These are phyloP conservation scores for Terana coerulea DNA, from an alignment of 768 basidiomycete genomes.

Conservation along the genomic window DNA sequence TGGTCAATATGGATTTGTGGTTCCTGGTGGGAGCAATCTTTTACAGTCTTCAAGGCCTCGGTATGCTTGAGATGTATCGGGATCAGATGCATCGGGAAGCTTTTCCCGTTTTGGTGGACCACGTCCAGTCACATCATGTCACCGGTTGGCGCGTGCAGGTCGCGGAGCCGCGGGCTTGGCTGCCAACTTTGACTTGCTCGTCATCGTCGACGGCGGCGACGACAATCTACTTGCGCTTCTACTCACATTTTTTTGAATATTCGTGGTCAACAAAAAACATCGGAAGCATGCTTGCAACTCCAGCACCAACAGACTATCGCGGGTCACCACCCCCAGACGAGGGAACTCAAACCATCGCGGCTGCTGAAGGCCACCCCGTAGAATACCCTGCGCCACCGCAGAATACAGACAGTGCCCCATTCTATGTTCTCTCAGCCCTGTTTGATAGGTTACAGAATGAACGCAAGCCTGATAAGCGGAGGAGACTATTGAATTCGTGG, in stretches of 20 bases:
- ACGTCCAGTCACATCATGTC: neutral
- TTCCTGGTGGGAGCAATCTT: too few species aligned
- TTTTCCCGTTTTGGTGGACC: too few species aligned
- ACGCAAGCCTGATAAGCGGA: constrained; percentile 69
- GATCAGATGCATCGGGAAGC: too few species aligned
- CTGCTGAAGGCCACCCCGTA: constrained; percentile 18
- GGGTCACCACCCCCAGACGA: constrained; percentile 34
- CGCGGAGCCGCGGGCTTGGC: neutral
- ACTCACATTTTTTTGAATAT: neutral
- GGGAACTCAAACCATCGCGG: constrained; percentile 1
- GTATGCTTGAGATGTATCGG: too few species aligned
- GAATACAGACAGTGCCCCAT: constrained; percentile 67
- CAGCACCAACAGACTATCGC: constrained; percentile 59
- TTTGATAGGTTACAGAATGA: constrained; percentile 75
- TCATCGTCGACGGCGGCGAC: neutral
- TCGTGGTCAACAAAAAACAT: constrained; percentile 24
- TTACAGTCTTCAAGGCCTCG: too few species aligned
- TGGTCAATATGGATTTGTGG: neutral
- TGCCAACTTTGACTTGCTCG: neutral
- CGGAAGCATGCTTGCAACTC: too few species aligned
- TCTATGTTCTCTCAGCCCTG: constrained; percentile 61
- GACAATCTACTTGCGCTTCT: neutral
- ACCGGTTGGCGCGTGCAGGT: neutral
- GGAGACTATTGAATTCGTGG: constrained; percentile 69
- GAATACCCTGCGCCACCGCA: constrained; percentile 54